These are phyloP conservation scores for Boletus tomentosulus DNA, from an alignment of 768 basidiomycete genomes.

Conservation along the genomic window DNA sequence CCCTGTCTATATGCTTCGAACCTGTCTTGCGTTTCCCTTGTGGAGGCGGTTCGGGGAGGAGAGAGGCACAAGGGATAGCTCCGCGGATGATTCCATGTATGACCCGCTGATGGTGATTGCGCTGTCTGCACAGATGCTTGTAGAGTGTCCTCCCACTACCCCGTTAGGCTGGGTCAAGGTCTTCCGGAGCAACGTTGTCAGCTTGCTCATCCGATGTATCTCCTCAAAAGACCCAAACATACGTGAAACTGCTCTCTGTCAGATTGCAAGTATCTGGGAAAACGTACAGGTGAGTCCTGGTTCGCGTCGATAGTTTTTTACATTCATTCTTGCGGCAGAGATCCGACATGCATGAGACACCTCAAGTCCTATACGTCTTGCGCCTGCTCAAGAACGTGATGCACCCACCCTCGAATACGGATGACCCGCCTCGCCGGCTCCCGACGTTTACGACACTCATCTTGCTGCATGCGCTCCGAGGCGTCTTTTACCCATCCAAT, in stretches of 20 bases:
- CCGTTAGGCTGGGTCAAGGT: constrained; percentile 79
- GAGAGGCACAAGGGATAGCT: constrained; percentile 14
- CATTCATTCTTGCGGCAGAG: constrained; percentile 28
- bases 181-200: constrained; percentile 74
- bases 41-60: constrained; percentile 52
- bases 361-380: constrained; percentile 70
- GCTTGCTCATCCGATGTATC: constrained; percentile 67
- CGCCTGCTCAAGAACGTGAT: constrained; percentile 29
- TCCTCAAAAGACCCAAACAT: constrained; percentile 60
- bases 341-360: constrained; percentile 73
- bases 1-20: constrained; percentile 59
- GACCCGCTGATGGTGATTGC: constrained; percentile 77
- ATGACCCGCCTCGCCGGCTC: constrained; percentile 52
- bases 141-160: constrained; percentile 51
- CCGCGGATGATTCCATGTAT: constrained; percentile 48
- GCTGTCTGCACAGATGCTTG: constrained; percentile 63
- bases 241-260: constrained; percentile 56
- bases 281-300: constrained; percentile 53
- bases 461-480: constrained; percentile 75
- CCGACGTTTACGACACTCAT: constrained; percentile 79
- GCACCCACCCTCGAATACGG: constrained; percentile 33
- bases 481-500: constrained; percentile 81
- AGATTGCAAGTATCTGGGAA: constrained; percentile 58
- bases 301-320: not conserved
- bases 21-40: constrained; percentile 66